A percentile compares a stretch with the other conserved stretches of the same genome.
These are phyloP conservation scores for Trametes villosa DNA, from an alignment of 768 basidiomycete species.

Conservation along the genomic window DNA sequence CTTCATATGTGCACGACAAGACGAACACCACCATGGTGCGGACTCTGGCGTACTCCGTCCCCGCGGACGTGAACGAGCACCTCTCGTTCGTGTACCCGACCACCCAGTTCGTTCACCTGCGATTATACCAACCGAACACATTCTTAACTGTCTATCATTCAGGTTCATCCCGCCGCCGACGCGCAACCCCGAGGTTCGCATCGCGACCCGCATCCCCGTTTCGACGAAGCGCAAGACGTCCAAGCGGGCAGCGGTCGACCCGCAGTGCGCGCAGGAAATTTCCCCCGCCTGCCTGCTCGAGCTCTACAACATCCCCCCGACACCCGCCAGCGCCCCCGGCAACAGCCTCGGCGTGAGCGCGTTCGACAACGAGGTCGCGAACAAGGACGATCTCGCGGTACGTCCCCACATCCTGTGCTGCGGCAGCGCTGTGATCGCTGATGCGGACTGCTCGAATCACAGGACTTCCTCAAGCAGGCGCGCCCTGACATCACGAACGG, in stretches of 20 bases:
- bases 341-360: conserved; percentile 39
- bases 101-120: conserved; percentile 26
- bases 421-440: conserved; percentile 32
- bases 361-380: conserved; percentile 37
- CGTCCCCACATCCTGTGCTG: background rate
- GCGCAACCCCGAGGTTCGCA: background rate
- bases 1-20: conserved; percentile 35
- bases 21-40: conserved; percentile 37
- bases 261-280: conserved; percentile 30
- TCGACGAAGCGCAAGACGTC: background rate
- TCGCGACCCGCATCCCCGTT: background rate
- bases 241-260: conserved; percentile 4
- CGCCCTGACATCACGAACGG: conserved; percentile 31
- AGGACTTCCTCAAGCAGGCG: conserved; percentile 32
- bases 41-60: conserved; percentile 44
- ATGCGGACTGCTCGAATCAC: background rate
- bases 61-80: conserved; percentile 34
- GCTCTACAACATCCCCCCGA: conserved; percentile 41
- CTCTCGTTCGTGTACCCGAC: conserved; percentile 40
- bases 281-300: conserved; percentile 36
- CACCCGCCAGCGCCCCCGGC: conserved; percentile 30
- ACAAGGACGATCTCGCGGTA: conserved; percentile 34
- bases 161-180: conserved; percentile 19
- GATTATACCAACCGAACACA: background rate
- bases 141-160: background rate